Percentiles rank a stretch among this genome's conserved stretches.
phyloP scores from a whole-genome alignment of 2,329 filamentous ascomycete genomes.

The Cladosporium sp. region DNA sequence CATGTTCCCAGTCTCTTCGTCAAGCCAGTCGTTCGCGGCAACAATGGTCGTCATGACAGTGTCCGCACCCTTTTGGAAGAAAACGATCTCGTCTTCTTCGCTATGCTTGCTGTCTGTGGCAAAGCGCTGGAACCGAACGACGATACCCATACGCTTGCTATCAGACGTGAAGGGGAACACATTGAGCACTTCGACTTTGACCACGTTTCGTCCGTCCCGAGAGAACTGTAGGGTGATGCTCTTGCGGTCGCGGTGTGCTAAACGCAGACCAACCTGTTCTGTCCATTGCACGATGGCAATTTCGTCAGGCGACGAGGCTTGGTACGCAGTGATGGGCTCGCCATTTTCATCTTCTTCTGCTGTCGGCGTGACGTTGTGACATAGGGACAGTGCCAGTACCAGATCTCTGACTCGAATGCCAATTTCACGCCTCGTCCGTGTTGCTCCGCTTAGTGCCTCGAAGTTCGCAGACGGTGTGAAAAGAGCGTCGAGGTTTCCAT shows the following conservation, averaged over 20 bases:
- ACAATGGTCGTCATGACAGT: conserved; percentile 98
- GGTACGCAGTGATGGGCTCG: conserved; percentile 76
- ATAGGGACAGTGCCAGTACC: conserved; percentile 85
- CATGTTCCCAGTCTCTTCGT: conserved; percentile 99
- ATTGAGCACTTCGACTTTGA: conserved; percentile 85
- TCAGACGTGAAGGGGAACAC: conserved; percentile 98
- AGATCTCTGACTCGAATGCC: conserved; percentile 90
- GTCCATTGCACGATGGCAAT: conserved; percentile 98
- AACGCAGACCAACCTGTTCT: conserved; percentile 81
- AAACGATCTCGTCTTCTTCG: conserved; percentile 82
- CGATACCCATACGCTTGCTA: conserved; percentile 96
- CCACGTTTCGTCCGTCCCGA: conserved; percentile 69
- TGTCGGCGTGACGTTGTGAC: conserved; percentile 95
- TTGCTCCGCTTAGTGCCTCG: conserved; percentile 56
- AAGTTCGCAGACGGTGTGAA: conserved; percentile 73
- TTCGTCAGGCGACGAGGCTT: conserved; percentile 95
- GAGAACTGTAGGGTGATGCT: conserved; percentile 79
- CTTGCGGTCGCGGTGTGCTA: conserved; percentile 83
- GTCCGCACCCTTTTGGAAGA: conserved; percentile 97
- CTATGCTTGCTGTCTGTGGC: conserved; percentile 49
- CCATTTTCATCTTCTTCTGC: conserved; percentile 71
- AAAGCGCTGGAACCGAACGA: conserved; percentile 74
- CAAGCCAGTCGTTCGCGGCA: conserved; percentile 94
- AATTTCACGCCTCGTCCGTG: conserved; percentile 87
- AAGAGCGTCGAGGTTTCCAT: conserved; percentile 44